Evolutionary conservation across 2,329 filamentous ascomycete genomes (phyloP), one percentile per base, ranked within the genome.

Genomic region (Fusarium annulatum): DNA sequence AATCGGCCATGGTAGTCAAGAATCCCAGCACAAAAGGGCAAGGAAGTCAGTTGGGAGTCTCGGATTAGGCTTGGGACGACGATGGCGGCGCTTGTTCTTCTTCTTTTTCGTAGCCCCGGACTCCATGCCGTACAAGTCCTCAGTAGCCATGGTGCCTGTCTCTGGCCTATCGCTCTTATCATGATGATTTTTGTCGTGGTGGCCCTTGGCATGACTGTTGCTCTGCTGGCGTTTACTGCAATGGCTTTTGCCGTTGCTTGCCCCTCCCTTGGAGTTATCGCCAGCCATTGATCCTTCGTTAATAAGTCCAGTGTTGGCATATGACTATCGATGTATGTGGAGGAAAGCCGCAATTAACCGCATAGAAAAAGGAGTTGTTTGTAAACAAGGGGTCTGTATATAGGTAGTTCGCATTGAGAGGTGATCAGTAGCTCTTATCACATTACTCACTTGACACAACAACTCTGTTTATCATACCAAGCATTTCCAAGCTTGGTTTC

Each of bases 401-500:
- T 66, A 69, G 48, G 16, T 53, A 69, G 34, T 23, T 43, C 59
- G 41, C 56, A 21, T 28, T 52, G 45, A 51, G 43, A 15, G 11
- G 55, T 64, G 58, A 72, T 74, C 61, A 63, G 59, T 57, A 55
- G 38, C 55, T 61, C 30, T 41, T 36, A 43, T 46, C 59, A 60
- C 57, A 46, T 51, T 61, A 61, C 57, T 66, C 56, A 72, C 42
- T 61, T 66, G 34, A 48, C 56, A 39, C 48, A 41, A 46, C 51
- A 67, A 66, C 23, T 61, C 33, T 23, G 36, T 64, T 71, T 53
- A 61, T 72, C 62, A 73, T 65, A 68, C 52, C 64, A 69, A 75
- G 58, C 70, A 59, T 53, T 75, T 51, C 64, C 46, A 55, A 71
- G 72, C 73, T 71, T 73, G 67, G 33, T 65, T 69, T 78, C 65